Evolutionary conservation across 352 stramenopile species (phyloP).

Genomic region (Phytophthora meadii): DNA sequence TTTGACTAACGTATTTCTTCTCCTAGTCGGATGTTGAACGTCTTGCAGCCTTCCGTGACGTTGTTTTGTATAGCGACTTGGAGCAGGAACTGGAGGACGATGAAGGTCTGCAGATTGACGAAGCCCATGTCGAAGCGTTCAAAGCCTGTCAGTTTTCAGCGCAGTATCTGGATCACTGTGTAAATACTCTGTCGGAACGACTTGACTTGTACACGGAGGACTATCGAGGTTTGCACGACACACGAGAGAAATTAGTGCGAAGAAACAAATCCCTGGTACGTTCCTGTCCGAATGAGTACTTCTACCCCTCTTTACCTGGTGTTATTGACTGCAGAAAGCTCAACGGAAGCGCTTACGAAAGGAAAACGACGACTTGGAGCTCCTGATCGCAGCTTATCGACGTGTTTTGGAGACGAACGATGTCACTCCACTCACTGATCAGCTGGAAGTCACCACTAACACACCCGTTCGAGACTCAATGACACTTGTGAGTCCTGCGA

Average conservation of each 20-base stretch:
- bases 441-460: slow-evolving; percentile 2
- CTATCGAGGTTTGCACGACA: slow-evolving; percentile 27
- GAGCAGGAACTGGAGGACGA: slow-evolving; percentile 55
- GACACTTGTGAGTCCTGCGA: slow-evolving; percentile 5
- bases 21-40: slow-evolving; percentile 56
- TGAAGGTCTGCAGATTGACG: slow-evolving; percentile 58
- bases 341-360: slow-evolving; percentile 54
- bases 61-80: slow-evolving; percentile 67
- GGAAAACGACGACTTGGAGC: slow-evolving; percentile 57
- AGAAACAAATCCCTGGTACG: slow-evolving; percentile 41
- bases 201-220: slow-evolving; percentile 52
- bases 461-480: slow-evolving; percentile 7
- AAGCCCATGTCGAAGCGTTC: slow-evolving; percentile 58
- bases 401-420: slow-evolving; percentile 49
- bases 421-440: neutral
- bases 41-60: slow-evolving; percentile 57
- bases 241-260: slow-evolving; percentile 20
- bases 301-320: neutral
- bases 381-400: slow-evolving; percentile 63
- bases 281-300: neutral
- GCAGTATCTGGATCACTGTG: slow-evolving; percentile 76
- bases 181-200: slow-evolving; percentile 45
- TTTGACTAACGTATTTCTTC: slow-evolving; percentile 4
- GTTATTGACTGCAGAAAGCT: slow-evolving; percentile 32
- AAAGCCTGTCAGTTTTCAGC: slow-evolving; percentile 63